phyloP scores from a whole-genome alignment of 225 moss, liverwort and hornwort species.

The Physcomitrellopsis africana region DNA sequence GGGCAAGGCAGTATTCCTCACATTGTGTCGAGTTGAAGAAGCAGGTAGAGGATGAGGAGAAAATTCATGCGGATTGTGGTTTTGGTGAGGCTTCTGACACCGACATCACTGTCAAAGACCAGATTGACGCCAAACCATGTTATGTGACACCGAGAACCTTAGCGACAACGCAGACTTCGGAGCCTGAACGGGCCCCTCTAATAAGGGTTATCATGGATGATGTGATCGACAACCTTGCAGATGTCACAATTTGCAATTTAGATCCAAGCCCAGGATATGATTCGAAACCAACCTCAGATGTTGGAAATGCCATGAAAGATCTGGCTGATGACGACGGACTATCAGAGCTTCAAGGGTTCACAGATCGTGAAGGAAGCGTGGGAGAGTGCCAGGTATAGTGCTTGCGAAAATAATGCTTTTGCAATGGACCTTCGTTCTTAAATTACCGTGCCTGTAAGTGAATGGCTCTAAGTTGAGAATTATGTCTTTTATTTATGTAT shows the following conservation, averaged over 20 bases:
- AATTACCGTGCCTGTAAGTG: too few species aligned
- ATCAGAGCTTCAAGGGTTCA: slow-evolving; percentile 11
- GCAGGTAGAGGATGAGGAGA: slow-evolving; percentile 19
- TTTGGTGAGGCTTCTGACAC: neutral
- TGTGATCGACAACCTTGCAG: neutral
- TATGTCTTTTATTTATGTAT: too few species aligned
- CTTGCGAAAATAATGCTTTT: neutral
- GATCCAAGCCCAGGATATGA: neutral
- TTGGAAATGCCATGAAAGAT: neutral
- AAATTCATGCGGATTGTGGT: slow-evolving; percentile 1
- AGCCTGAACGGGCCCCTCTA: neutral
- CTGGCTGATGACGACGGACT: slow-evolving; percentile 17
- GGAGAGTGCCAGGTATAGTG: slow-evolving; percentile 14
- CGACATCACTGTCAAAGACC: neutral
- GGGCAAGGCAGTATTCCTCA: slow-evolving; percentile 4
- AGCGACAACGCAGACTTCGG: neutral
- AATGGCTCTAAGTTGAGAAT: neutral
- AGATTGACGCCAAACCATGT: neutral
- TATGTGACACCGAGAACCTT: neutral
- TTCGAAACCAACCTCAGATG: neutral
- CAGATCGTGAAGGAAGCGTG: slow-evolving; percentile 2
- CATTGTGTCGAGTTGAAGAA: slow-evolving; percentile 19
- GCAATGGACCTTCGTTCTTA: too few species aligned
- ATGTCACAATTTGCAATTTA: neutral
- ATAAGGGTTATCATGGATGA: neutral